Base-by-base conservation (phyloP, 371 early-diverging fungal genomes). In the Mycotypha africana region DNA sequence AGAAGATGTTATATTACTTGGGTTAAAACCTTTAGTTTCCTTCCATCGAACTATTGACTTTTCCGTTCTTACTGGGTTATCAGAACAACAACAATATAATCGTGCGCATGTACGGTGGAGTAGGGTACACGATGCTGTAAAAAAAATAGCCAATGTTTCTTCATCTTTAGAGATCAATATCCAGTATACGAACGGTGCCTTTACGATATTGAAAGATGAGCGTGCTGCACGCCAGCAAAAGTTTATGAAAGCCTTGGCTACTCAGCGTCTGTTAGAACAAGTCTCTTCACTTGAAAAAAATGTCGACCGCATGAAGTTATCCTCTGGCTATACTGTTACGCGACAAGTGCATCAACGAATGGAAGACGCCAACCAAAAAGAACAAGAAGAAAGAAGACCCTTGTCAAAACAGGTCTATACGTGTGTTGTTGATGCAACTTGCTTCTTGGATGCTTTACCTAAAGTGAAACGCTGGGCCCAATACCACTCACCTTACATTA, bases 231-330 rank as follows among this genome's bases (percentile, higher is more conserved):
- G 71, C 42, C 69, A 72, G 42, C 76, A 80, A 41, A 67, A 67
- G 45, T 59, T 79, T 12, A 79, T 82, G 76, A 73, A 76, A 49
- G 74, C 79, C 2, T 59, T 86, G 34, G 87, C 84, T 12, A 65
- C 79, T 4, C 81, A 83, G 37, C 74, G 76, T 25, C 50, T 86
- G 8, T 72, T 75, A 60, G 79, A 79, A 39, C 82, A 86, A 59
- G 80, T 86, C 4, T 65, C 67, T 11, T 66, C 67, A 6, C 51
- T 86, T 11, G 82, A 85, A 48, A 60, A 67, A 49, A 70, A 76
- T 33, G 59, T 83, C 5, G 62, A 56, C 33, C 53, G 63, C 3
- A 63, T 69, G 58, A 17, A 57, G 38, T 43, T 39, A n/a, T 52
- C n/a, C 19, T 56, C 5, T 11, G n/a, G n/a, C n/a, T n/a, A n/a